Conservation (phyloP, 1,284 basidiomycete genomes). For the Neonothopanus nambi region DNA sequence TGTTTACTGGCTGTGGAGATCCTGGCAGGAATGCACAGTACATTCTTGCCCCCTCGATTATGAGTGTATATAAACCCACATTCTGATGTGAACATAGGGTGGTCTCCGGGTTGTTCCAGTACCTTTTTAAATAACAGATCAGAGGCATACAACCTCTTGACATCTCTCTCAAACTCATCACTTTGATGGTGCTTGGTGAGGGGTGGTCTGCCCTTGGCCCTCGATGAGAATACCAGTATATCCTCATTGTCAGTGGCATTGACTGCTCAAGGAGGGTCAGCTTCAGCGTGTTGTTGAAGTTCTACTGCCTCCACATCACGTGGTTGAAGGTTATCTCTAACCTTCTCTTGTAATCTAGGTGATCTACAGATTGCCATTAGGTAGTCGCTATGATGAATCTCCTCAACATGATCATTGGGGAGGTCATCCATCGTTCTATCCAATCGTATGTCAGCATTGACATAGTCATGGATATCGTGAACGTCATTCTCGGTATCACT, state of each 20-base stretch:
- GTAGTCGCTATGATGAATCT: neutral
- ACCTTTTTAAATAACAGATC: conserved; percentile 21
- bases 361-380: conserved; percentile 2
- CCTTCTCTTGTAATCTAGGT: neutral
- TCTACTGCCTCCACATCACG: conserved; percentile 7
- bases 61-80: conserved; percentile 23
- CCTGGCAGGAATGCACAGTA: conserved; percentile 14
- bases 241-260: neutral
- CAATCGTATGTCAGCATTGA: conserved; percentile 27
- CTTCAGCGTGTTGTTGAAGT: too few species aligned
- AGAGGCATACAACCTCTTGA: neutral
- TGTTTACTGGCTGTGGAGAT: neutral
- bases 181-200: neutral
- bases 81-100: conserved; percentile 17
- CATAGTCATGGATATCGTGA: too few species aligned
- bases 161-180: neutral
- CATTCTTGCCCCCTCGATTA: conserved; percentile 15
- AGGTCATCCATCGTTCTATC: conserved; percentile 30
- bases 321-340: neutral
- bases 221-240: neutral
- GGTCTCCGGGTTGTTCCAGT: conserved; percentile 15
- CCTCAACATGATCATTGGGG: conserved; percentile 14
- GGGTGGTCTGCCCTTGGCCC: neutral
- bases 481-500: too few species aligned
- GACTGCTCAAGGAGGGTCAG: too few species aligned